Evolutionary conservation across 2,329 filamentous ascomycete genomes (phyloP).

Genomic region (Kalmusia sp.): DNA sequence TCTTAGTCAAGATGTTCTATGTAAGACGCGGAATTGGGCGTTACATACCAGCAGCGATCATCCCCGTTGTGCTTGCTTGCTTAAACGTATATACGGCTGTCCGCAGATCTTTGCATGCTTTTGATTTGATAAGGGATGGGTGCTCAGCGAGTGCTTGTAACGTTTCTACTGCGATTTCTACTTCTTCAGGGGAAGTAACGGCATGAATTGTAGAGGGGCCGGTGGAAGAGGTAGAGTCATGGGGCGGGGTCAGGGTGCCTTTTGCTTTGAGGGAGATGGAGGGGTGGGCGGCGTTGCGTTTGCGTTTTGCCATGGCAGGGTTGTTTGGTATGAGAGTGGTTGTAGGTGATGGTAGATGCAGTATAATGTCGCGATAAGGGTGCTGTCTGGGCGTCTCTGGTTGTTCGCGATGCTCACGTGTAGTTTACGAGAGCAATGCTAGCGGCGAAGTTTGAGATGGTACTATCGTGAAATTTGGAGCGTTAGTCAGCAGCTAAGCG

Average conservation of each 20-base stretch:
- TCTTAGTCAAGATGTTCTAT: too few relatives aligned
- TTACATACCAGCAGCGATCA: constrained; percentile 61
- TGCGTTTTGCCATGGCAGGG: constrained; percentile 34
- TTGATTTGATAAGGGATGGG: constrained; percentile 70
- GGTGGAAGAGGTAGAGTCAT: constrained; percentile 22
- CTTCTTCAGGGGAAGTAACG: constrained; percentile 68
- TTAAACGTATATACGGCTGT: constrained; percentile 73
- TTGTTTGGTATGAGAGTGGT: neutral
- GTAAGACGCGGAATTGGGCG: too few relatives aligned
- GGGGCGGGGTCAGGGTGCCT: constrained; percentile 34
- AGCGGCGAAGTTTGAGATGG: neutral
- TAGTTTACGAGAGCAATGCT: too few relatives aligned
- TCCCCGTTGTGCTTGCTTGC: constrained; percentile 71
- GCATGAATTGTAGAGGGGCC: constrained; percentile 61
- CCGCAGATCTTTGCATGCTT: constrained; percentile 70
- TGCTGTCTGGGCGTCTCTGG: too few relatives aligned
- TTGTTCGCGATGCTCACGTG: too few relatives aligned
- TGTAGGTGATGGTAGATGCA: too few relatives aligned
- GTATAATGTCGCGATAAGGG: too few relatives aligned
- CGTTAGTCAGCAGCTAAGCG: neutral
- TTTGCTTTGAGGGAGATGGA: constrained; percentile 30
- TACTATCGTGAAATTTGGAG: neutral
- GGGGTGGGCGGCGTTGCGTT: constrained; percentile 29
- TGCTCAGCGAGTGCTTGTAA: constrained; percentile 65
- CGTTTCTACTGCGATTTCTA: constrained; percentile 72